Percentiles rank a stretch among this genome's conserved stretches.
These are phyloP conservation scores for Xylaria arbuscula DNA, from an alignment of 2,329 filamentous ascomycete species.

Conservation along the genomic window DNA sequence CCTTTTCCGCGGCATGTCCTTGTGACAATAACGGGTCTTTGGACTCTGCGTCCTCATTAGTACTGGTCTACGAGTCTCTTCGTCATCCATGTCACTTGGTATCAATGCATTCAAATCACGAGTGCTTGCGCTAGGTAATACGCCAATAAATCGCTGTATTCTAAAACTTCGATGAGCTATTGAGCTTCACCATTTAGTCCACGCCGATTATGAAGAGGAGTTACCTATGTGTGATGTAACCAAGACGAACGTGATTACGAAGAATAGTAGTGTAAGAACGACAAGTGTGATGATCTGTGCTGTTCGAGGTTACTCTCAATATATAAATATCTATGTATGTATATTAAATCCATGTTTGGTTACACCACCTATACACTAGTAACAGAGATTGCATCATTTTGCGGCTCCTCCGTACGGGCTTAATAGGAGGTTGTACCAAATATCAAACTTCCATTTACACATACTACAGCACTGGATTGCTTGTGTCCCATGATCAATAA, in stretches of 20 bases:
- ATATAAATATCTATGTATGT: conserved; percentile 3
- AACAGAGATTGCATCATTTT: conserved; percentile 21
- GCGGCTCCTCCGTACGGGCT: background rate
- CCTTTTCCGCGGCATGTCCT: conserved; percentile 11
- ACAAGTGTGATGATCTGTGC: conserved; percentile 22
- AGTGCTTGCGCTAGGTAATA: background rate
- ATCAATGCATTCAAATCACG: background rate
- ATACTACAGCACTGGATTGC: background rate
- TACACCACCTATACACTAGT: background rate
- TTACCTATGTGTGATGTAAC: background rate
- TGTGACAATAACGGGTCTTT: conserved; percentile 6
- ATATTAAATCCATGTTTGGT: conserved; percentile 3
- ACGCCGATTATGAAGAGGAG: background rate
- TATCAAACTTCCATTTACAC: background rate
- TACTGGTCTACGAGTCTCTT: background rate
- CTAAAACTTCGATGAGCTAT: background rate
- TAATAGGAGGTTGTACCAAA: background rate
- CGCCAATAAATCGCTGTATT: background rate
- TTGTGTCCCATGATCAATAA: background rate
- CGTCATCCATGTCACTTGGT: background rate
- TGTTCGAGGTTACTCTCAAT: background rate
- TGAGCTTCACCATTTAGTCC: background rate
- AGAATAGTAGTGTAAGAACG: background rate
- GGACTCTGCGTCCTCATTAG: conserved; percentile 6
- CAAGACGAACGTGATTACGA: background rate